Base-by-base conservation (phyloP, 2,329 filamentous ascomycete species). In the Aotearoamyces nothofagi region DNA sequence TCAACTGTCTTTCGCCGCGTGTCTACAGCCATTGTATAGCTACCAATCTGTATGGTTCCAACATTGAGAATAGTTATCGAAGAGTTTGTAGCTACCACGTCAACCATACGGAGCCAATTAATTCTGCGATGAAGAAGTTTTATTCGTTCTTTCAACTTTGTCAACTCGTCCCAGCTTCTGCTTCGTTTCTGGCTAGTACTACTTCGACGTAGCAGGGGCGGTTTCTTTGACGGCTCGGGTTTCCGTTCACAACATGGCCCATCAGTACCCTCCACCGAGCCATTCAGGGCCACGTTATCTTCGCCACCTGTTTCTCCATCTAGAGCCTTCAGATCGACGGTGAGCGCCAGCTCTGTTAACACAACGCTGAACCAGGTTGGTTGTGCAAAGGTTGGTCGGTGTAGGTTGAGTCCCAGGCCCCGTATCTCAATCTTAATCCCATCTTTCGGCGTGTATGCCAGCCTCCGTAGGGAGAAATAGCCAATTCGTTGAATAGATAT, bases 341-440 rank as follows among this genome's bases (percentile, higher is more conserved):
- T 92, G 28, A 98, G 65, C 27, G 75, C 79, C 27, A 94, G 61
- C 49, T 94, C 90, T 44, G 73, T 81, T 34, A 98, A 57, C 6
- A 90, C 80, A 28, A 98, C 64, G 51, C 86, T 96, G 43, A 93
- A 61, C 84, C 87, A 96, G 37, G 92, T 96, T 24, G 90, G 90
- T 52, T 96, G 84, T 26, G 87, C 83, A 55, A 98, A 96, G 5
- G 90, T 96, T 9, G 90, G 90, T 4, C 86, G 75, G 55, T 98
- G 90, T 38, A 96, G 56, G 33, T 81, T 78, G 43, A 98, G 63
- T 24, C 90, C 84, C 29, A 98, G 63, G 28, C 86, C 82, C 28
- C 90, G 75, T 32, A 98, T 75, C 52, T 93, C 83, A 52, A 98
- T 72, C 45, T 78, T 78, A 46, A 93, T 61, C 42, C 90, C 90